These are phyloP conservation scores for Cymbidium sinense DNA, from an alignment of 106 monocot species.

Conservation along the genomic window DNA sequence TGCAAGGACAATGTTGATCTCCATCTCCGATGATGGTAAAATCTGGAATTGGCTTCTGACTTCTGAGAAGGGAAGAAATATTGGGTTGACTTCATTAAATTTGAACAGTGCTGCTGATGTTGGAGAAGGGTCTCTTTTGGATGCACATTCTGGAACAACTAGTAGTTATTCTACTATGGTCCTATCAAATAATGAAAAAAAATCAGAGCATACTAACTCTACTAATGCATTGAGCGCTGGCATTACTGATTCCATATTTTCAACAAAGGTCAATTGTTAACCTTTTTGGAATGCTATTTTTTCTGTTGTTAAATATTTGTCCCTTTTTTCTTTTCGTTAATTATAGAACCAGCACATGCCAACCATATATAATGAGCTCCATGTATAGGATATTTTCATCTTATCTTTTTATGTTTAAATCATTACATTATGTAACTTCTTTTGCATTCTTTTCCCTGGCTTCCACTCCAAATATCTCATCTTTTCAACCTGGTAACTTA, in stretches of 20 bases:
- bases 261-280: conserved; percentile 40
- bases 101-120: conserved; percentile 15
- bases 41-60: conserved; percentile 84
- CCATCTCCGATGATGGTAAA: conserved; percentile 96
- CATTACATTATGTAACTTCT: conserved; percentile 2
- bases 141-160: conserved; percentile 10
- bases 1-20: conserved; percentile 43
- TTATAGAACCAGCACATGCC: neutral
- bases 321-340: neutral
- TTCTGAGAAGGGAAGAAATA: conserved; percentile 32
- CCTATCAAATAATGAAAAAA: conserved; percentile 14
- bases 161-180: conserved; percentile 19
- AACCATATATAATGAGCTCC: neutral
- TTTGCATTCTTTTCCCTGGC: neutral
- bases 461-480: neutral
- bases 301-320: neutral
- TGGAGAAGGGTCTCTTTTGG: conserved; percentile 13
- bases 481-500: neutral
- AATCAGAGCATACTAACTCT: conserved; percentile 14
- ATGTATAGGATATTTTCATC: neutral
- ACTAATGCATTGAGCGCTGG: neutral
- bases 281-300: neutral
- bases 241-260: conserved; percentile 14
- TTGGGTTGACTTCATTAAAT: conserved; percentile 5
- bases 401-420: neutral